These are phyloP conservation scores for Fragilaria crotonensis DNA, from an alignment of 108 stramenopile species.

Conservation along the genomic window DNA sequence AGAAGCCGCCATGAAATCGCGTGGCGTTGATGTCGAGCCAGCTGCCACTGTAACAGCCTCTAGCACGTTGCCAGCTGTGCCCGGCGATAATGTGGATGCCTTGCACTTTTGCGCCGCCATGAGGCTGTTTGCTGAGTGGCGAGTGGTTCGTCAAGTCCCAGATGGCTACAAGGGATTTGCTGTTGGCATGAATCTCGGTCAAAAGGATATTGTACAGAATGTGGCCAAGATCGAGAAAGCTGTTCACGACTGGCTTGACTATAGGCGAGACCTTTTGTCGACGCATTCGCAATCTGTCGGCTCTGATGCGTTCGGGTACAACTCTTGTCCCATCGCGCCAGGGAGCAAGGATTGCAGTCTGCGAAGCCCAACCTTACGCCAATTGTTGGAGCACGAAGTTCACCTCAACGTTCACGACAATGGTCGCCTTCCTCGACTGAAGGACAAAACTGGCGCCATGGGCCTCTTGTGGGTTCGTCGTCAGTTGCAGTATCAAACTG, in stretches of 20 bases:
- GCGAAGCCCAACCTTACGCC: conserved; percentile 42
- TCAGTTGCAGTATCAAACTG: conserved; percentile 59
- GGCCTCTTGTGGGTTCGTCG: conserved; percentile 63
- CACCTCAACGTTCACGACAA: conserved; percentile 32
- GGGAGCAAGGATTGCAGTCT: neutral
- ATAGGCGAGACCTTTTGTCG: neutral
- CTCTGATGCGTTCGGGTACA: neutral
- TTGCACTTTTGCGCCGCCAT: conserved; percentile 57
- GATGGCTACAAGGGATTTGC: conserved; percentile 64
- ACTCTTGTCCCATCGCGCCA: neutral
- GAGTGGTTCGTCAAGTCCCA: conserved; percentile 67
- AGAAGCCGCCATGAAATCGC: conserved; percentile 19
- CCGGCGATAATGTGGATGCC: conserved; percentile 44
- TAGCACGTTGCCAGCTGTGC: neutral
- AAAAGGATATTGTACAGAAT: conserved; percentile 72
- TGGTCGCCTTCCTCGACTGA: conserved; percentile 40
- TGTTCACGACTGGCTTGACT: conserved; percentile 37
- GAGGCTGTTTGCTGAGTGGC: conserved; percentile 68
- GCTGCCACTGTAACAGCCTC: neutral
- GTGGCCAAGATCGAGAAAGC: conserved; percentile 65
- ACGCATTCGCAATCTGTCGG: conserved; percentile 6
- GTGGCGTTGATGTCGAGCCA: conserved; percentile 32
- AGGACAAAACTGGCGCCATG: conserved; percentile 51
- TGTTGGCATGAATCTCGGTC: conserved; percentile 63
- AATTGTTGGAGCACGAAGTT: conserved; percentile 45